phyloP scores from a whole-genome alignment of 2,329 filamentous ascomycete genomes.

The Fusarium chuoi region DNA sequence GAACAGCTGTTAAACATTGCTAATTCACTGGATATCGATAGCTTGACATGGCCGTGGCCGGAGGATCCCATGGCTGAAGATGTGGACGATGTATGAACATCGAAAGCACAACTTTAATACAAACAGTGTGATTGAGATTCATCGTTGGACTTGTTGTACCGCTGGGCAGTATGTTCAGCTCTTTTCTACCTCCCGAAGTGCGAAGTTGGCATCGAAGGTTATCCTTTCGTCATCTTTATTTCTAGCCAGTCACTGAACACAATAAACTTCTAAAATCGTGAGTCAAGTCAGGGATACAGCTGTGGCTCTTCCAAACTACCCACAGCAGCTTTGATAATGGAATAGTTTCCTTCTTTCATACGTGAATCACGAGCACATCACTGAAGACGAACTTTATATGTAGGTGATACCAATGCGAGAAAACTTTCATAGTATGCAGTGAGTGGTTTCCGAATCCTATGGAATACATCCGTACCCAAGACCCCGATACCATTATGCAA shows the following conservation, averaged over 20 bases:
- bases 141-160: no score
- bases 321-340: background rate
- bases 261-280: fast-evolving
- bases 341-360: no score
- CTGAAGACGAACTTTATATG: no score
- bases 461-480: background rate
- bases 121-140: background rate
- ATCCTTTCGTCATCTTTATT: background rate
- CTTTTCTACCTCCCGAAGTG: background rate
- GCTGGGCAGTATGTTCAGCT: no score
- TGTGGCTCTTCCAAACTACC: background rate
- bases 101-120: no score
- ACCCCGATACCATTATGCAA: background rate
- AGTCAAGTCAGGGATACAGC: background rate
- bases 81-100: background rate
- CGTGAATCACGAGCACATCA: background rate
- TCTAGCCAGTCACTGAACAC: background rate
- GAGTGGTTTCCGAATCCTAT: background rate
- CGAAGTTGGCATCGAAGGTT: no score
- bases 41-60: conserved; percentile 35
- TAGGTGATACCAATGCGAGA: background rate
- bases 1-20: conserved; percentile 36
- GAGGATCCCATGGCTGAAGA: background rate
- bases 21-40: conserved; percentile 35
- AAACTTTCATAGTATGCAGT: no score